Conservation (phyloP, 805 yeast species). For the Candida oleophila region DNA sequence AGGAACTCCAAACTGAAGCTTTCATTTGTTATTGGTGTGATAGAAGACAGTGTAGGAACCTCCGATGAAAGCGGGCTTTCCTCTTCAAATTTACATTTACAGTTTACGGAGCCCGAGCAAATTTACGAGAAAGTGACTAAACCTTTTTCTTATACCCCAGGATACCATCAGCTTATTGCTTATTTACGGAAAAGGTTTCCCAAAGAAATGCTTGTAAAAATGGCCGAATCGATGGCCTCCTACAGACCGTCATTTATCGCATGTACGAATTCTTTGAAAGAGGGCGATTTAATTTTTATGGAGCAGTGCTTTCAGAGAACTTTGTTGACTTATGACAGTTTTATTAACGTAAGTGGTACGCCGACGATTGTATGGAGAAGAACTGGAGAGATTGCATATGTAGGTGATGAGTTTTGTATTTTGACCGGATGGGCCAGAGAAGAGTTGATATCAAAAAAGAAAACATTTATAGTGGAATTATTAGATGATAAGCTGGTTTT, state of each 20-base stretch:
- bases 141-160: conserved; percentile 89
- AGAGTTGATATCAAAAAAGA: conserved; percentile 57
- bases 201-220: conserved; percentile 65
- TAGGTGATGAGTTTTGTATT: conserved; percentile 89
- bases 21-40: conserved; percentile 49
- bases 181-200: conserved; percentile 73
- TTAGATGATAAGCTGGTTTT: conserved; percentile 86
- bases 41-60: conserved; percentile 10
- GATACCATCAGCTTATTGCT: conserved; percentile 77
- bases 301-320: conserved; percentile 96
- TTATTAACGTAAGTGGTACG: conserved; percentile 81
- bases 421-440: conserved; percentile 87
- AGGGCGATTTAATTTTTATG: conserved; percentile 89
- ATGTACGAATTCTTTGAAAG: conserved; percentile 82
- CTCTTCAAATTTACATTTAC: conserved; percentile 14
- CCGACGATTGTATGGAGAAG: conserved; percentile 96
- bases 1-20: conserved; percentile 40
- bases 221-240: conserved; percentile 87
- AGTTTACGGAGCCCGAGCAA: conserved; percentile 64
- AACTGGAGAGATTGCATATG: conserved; percentile 92
- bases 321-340: conserved; percentile 80
- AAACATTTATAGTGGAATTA: conserved; percentile 75
- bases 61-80: not conserved
- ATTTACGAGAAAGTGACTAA: conserved; percentile 70
- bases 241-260: conserved; percentile 93